These are phyloP conservation scores for Eucalyptus grandis DNA, from an alignment of 345 rosid species.

Conservation along the genomic window DNA sequence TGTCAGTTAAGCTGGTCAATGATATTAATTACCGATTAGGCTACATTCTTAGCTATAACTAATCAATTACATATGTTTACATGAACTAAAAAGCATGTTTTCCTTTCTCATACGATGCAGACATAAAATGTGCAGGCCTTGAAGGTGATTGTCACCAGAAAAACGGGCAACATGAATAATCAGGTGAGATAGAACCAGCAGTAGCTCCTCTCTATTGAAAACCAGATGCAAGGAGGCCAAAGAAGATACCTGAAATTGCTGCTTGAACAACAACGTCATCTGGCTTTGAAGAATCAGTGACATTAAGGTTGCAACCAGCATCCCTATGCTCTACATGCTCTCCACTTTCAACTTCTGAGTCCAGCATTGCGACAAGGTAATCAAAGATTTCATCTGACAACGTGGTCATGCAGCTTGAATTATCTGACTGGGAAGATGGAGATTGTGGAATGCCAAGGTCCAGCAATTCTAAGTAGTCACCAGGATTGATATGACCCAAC, in stretches of 20 bases:
- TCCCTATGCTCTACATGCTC: not conserved
- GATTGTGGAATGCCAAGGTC: conserved; percentile 30
- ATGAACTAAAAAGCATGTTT: not conserved
- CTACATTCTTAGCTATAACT: not conserved
- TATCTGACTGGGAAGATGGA: conserved; percentile 24
- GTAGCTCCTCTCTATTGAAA: not conserved
- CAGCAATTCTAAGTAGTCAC: conserved; percentile 31
- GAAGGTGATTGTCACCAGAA: not conserved
- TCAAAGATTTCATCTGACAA: conserved; percentile 40
- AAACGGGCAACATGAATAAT: not conserved
- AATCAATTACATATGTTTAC: not conserved
- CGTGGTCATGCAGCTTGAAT: conserved; percentile 32
- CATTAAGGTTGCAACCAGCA: not conserved
- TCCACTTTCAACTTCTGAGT: conserved; percentile 12
- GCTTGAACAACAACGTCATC: conserved; percentile 7
- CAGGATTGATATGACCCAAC: not conserved
- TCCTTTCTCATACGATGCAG: not conserved
- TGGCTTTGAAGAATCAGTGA: not conserved
- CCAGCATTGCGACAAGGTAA: conserved; percentile 14
- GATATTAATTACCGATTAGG: not conserved
- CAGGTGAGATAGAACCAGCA: not conserved
- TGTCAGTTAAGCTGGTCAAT: not conserved
- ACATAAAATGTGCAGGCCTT: not conserved
- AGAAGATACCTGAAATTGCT: conserved; percentile 6
- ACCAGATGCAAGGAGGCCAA: not conserved